Evolutionary conservation across 192 early-diverging fungal genomes (phyloP), one percentile per base, ranked within the genome.

Genomic region (Linnemannia hyalina): DNA sequence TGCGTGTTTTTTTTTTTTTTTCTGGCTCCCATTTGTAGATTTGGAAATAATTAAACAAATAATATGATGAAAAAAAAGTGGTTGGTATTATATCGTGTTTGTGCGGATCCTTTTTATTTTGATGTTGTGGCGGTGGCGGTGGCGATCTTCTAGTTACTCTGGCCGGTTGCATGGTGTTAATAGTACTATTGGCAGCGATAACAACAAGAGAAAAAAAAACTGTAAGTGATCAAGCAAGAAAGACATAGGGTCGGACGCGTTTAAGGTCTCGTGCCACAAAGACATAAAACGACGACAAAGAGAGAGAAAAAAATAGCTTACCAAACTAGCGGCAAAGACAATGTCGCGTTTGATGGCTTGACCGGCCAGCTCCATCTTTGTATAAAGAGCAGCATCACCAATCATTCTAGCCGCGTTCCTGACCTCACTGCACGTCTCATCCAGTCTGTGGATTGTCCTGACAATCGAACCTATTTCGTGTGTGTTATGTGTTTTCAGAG

Each of bases 401-500:
- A 99, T 95, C 81, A 98, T 91, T 76, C 95, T 80, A 0, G 97
- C 95, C 0, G 97, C 97, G 26, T 94, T 93, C 35, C 91, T 92
- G 20, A 97, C 95, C 78, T 99, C 97, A 63, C 96, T 91, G 49
- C 97, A 97, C 2, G 97, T 97, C 88, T 99, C 98, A 68, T 97
- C 96, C 74, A 99, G 88, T 42, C 98, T 92, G 73, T 96, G 93
- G 82, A 99, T 99, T 73, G 96, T 96, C 49, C 98, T 92, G 18
- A 99, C 98, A 81, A 99, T 97, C 11, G 96, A 95, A 23, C 96
- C 95, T 94, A 81, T 52, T 20, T 49, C 16, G 32, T 41, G 15
- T 54, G 6, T 52, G 46, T 68, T 70, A 2, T 54, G 46, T 52
- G 44, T 29, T 26, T 22, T 41, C 7, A 75, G 55, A 47, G 52